Evolutionary conservation across 2,329 filamentous ascomycete genomes (phyloP).

Genomic region (Diaporthe citriasiana): DNA sequence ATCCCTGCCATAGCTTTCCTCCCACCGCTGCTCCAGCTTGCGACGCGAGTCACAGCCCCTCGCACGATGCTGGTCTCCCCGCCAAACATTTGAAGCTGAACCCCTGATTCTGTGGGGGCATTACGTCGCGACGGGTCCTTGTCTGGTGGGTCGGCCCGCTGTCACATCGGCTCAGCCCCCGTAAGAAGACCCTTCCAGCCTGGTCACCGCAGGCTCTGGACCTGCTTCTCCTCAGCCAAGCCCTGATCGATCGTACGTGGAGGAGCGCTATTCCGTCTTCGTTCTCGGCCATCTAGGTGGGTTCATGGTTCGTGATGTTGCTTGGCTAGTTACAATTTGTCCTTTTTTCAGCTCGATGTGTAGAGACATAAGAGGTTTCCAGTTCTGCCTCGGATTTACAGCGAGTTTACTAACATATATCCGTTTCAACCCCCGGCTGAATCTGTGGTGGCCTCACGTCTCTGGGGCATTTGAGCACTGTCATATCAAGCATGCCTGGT

Average conservation of each 20-base stretch:
- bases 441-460: too few species aligned
- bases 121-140: conserved; percentile 29
- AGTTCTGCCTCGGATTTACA: background rate
- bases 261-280: background rate
- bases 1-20: background rate
- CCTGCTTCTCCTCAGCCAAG: conserved; percentile 6
- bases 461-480: too few species aligned
- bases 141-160: conserved; percentile 30
- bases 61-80: conserved; percentile 14
- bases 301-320: background rate
- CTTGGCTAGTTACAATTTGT: background rate
- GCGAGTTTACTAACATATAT: background rate
- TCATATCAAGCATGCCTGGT: too few species aligned
- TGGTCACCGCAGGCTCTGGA: background rate
- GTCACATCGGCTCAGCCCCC: conserved; percentile 27
- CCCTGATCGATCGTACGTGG: background rate
- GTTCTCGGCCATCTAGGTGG: background rate
- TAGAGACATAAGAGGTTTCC: too few species aligned
- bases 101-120: conserved; percentile 30
- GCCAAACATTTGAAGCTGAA: conserved; percentile 29
- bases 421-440: too few species aligned
- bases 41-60: conserved; percentile 33
- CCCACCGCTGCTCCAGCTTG: background rate
- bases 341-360: background rate
- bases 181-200: conserved; percentile 19